Percentiles rank a stretch among this genome's conserved stretches.
Conservation (phyloP, 2,329 filamentous ascomycete species). For the Pseudogymnoascus verrucosus region DNA sequence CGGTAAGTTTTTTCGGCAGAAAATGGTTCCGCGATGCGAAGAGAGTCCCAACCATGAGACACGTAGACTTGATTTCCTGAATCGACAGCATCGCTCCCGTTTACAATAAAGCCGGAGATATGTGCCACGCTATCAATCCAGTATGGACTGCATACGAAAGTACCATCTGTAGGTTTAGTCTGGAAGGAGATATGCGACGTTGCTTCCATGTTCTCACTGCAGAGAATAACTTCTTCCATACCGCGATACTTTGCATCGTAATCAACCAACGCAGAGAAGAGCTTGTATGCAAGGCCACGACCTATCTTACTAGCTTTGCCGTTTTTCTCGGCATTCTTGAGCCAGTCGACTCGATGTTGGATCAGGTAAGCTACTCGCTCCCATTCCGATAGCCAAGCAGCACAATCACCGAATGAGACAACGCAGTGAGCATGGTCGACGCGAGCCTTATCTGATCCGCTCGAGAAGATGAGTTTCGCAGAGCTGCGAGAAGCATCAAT, state of each 20-base stretch:
- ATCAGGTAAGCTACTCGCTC: conserved; percentile 62
- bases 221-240: conserved; percentile 51
- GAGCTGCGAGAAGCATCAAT: conserved; percentile 47
- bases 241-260: conserved; percentile 47
- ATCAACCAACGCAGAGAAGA: conserved; percentile 50
- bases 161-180: conserved; percentile 39
- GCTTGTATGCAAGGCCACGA: conserved; percentile 71
- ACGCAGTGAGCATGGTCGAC: conserved; percentile 55
- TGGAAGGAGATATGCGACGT: conserved; percentile 39
- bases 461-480: conserved; percentile 50
- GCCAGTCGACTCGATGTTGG: conserved; percentile 49
- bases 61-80: conserved; percentile 49
- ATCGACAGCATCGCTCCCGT: conserved; percentile 46
- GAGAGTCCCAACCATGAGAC: conserved; percentile 50
- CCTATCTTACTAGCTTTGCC: conserved; percentile 66
- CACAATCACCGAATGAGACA: conserved; percentile 52
- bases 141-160: conserved; percentile 45
- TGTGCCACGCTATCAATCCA: conserved; percentile 50
- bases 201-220: conserved; percentile 38
- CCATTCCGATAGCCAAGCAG: conserved; percentile 57
- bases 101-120: conserved; percentile 50
- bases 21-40: conserved; percentile 42
- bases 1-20: conserved; percentile 41
- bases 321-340: conserved; percentile 51
- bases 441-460: conserved; percentile 50